Conservation (phyloP, 495 filamentous ascomycete species). For the Parmelia sp. region DNA sequence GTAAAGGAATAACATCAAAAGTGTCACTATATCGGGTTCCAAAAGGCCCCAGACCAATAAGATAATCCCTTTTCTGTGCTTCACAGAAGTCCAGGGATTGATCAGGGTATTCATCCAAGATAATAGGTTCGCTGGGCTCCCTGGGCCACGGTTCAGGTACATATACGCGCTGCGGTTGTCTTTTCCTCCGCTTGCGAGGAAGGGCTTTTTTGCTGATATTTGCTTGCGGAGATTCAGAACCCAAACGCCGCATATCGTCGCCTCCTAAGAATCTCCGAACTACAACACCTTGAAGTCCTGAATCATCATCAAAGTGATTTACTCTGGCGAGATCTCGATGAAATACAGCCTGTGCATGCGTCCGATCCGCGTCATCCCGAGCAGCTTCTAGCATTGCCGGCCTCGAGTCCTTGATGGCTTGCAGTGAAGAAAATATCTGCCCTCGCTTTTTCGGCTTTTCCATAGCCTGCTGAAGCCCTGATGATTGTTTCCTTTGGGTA, state of each 20-base stretch:
- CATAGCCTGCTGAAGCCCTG: neutral
- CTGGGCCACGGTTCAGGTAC: constrained; percentile 41
- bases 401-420: constrained; percentile 14
- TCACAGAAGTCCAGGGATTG: neutral
- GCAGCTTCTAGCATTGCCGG: constrained; percentile 28
- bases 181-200: constrained; percentile 34
- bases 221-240: neutral
- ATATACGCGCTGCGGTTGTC: constrained; percentile 49
- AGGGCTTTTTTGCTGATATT: neutral
- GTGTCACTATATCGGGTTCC: constrained; percentile 65
- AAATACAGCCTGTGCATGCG: constrained; percentile 16
- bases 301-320: constrained; percentile 18
- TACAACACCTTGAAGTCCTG: constrained; percentile 9
- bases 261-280: neutral
- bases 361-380: constrained; percentile 17
- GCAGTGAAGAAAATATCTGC: constrained; percentile 15
- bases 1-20: constrained; percentile 66
- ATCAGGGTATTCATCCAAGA: constrained; percentile 25
- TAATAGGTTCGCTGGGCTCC: constrained; percentile 44
- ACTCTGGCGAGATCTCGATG: constrained; percentile 17
- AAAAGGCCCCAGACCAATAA: constrained; percentile 48
- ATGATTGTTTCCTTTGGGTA: neutral
- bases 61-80: neutral
- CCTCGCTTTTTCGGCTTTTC: constrained; percentile 11
- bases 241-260: neutral